Conservation (phyloP, 2,329 filamentous ascomycete genomes). For the Lasiodiplodia hormozganensis region DNA sequence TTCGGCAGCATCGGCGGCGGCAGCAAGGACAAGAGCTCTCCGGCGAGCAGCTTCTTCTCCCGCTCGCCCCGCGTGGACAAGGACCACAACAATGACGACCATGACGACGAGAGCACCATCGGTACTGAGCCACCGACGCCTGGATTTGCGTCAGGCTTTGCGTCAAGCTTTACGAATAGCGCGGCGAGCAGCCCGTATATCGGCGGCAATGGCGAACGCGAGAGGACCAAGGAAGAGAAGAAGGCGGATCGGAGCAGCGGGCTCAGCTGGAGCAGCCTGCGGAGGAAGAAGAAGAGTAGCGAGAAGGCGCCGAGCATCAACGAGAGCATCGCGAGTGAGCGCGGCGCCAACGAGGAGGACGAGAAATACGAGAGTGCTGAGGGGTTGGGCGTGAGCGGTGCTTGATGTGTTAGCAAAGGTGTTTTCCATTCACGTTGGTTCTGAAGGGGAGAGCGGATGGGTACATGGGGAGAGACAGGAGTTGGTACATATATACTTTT, state of each 20-base stretch:
- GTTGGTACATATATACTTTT: too few species aligned
- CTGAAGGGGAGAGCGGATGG: background rate
- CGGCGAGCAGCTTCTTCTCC: conserved; percentile 37
- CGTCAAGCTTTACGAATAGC: conserved; percentile 33
- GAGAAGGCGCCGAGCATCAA: conserved; percentile 56
- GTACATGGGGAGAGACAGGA: too few species aligned
- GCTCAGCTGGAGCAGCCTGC: conserved; percentile 54
- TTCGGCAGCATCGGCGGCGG: conserved; percentile 33
- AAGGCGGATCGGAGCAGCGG: conserved; percentile 47
- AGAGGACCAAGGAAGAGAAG: conserved; percentile 32
- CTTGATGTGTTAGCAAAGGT: background rate
- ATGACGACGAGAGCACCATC: conserved; percentile 33
- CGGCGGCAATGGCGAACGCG: conserved; percentile 35
- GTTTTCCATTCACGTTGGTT: background rate
- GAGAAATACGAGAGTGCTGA: background rate
- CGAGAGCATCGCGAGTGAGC: conserved; percentile 45
- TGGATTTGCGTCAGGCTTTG: conserved; percentile 39
- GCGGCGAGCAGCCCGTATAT: conserved; percentile 44
- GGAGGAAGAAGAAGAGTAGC: conserved; percentile 47
- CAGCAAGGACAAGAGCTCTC: conserved; percentile 27
- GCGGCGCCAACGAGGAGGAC: background rate
- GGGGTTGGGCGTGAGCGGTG: conserved; percentile 14
- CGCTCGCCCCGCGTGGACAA: conserved; percentile 46
- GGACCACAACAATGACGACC: conserved; percentile 46
- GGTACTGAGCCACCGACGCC: conserved; percentile 33